A percentile compares a stretch with the other conserved stretches of the same genome.
These are phyloP conservation scores for Suhomyces faveliae DNA, from an alignment of 805 yeast species.

Conservation along the genomic window DNA sequence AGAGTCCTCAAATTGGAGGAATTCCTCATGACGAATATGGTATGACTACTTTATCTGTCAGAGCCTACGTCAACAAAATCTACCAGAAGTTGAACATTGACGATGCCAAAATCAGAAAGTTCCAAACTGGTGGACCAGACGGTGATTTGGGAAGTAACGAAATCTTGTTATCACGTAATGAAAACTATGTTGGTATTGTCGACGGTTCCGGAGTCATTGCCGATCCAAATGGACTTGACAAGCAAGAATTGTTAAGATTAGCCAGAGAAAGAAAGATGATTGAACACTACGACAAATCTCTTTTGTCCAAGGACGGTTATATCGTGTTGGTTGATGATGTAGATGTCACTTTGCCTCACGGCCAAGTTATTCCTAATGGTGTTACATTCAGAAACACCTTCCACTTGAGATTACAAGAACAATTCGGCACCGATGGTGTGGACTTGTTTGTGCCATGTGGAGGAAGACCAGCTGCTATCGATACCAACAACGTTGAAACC, in stretches of 20 bases:
- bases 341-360: constrained; percentile 76
- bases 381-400: constrained; percentile 85
- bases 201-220: constrained; percentile 96
- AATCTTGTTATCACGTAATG: constrained; percentile 79
- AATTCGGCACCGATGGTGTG: constrained; percentile 56
- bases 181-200: constrained; percentile 80
- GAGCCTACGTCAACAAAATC: constrained; percentile 85
- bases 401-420: constrained; percentile 72
- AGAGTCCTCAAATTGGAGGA: constrained; percentile 88
- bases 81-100: constrained; percentile 75
- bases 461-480: constrained; percentile 96
- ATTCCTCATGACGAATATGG: constrained; percentile 98
- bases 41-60: constrained; percentile 93
- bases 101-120: constrained; percentile 59
- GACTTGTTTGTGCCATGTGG: constrained; percentile 97
- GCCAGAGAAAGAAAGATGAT: constrained; percentile 79
- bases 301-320: constrained; percentile 74
- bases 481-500: constrained; percentile 72
- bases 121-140: constrained; percentile 99
- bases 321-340: constrained; percentile 81
- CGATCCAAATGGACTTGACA: constrained; percentile 88
- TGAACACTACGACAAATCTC: constrained; percentile 60
- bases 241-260: constrained; percentile 69
- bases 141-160: constrained; percentile 98
- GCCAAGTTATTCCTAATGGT: constrained; percentile 75